phyloP scores from a whole-genome alignment of 1,284 basidiomycete genomes.

The Melampsora occidentalis region DNA sequence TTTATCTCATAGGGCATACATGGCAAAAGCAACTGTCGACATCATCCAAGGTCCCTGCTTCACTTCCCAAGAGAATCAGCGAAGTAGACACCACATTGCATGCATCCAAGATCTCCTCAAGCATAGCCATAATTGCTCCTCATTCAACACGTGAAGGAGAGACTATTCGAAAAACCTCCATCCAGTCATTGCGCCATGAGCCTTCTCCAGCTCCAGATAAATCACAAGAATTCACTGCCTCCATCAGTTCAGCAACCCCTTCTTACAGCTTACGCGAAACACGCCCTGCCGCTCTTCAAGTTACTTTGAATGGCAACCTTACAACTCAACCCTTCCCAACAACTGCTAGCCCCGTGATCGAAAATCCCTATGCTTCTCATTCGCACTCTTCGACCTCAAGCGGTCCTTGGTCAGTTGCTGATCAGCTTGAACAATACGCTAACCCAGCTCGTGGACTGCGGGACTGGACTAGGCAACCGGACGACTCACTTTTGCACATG shows the following conservation, averaged over 20 bases:
- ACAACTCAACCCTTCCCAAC: not conserved
- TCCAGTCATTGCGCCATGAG: not conserved
- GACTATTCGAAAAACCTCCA: not conserved
- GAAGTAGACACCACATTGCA: not conserved
- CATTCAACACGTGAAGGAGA: not conserved
- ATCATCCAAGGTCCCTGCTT: not conserved
- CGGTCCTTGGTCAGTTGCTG: not conserved
- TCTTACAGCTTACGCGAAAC: not conserved
- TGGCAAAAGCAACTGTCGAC: not conserved
- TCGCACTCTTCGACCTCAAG: not conserved
- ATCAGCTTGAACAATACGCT: constrained; percentile 5
- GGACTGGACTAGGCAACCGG: not conserved
- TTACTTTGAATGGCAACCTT: no score
- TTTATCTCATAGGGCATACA: not conserved
- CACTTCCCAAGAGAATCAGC: not conserved
- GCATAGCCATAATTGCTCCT: not conserved
- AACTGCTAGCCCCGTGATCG: not conserved
- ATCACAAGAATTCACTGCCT: not conserved
- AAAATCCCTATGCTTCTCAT: not conserved
- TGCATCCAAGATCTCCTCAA: not conserved
- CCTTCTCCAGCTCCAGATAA: not conserved
- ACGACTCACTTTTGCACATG: not conserved
- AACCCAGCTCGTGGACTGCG: not conserved
- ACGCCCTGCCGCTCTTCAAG: not conserved
- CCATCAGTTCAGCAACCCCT: not conserved